Base-by-base conservation (phyloP, 2,329 filamentous ascomycete genomes). In the Cytospora paraplurivora region DNA sequence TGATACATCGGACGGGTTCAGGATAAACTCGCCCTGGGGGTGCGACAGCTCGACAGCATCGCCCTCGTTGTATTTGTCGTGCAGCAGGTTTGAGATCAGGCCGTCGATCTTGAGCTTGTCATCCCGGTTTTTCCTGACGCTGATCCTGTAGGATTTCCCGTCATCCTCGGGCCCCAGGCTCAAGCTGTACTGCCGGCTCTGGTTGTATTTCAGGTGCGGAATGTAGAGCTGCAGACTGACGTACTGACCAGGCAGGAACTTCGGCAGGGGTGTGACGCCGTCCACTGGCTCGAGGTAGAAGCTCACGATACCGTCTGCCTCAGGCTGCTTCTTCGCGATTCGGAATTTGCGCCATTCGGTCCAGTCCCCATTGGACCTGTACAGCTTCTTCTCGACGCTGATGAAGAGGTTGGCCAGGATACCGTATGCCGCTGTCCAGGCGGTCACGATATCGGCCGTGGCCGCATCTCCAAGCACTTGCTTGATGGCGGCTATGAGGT, bases 121-220 rank as follows among this genome's bases (percentile, higher is more conserved):
- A 27, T 78, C 78, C 35, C 76, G 73, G 67, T 85, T 89, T 63
- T 79, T 83, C 81, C 93, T 93, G 66, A 94, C 87, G 68, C 85
- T 90, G 76, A 94, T 87, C 61, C 91, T 85, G 76, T 91, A 91
- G 74, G 86, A 83, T 17, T 78, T 77, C 8, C 81, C 81, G 55
- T 81, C 79, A n/a, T 68, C 69, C 32, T 68, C 68, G 4, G 81
- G 79, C 2, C 77, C 80, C 69, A 90, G 86, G 70, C 85, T 89
- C 62, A 94, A 79, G 54, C 87, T 90, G 78, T 92, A 94, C 78
- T 94, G 91, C 62, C 91, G 79, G 63, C 86, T 85, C 75, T 94
- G 91, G 63, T 81, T 76, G 68, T 88, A 81, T n/a, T 84, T 83
- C 27, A 89, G 79, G 55, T 81, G 78, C 0, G 87, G 85, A 0